phyloP scores from a whole-genome alignment of 371 early-diverging fungal species.

The Mucor plumbeus region DNA sequence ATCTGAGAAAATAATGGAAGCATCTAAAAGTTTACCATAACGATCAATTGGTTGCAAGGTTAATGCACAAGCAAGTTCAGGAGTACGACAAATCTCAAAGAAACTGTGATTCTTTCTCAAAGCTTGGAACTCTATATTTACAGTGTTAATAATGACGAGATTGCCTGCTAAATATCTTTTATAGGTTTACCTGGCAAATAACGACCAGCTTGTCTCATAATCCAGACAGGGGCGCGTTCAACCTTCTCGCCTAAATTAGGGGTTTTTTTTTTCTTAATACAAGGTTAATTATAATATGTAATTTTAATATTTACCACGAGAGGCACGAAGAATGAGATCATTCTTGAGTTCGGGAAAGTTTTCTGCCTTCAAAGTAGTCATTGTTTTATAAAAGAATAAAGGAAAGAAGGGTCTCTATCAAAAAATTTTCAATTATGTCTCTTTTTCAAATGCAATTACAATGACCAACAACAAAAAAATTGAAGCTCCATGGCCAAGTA shows the following conservation, averaged over 20 bases:
- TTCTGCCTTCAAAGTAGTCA: constrained; percentile 26
- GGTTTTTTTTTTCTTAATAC: background rate
- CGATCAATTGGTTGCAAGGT: constrained; percentile 97
- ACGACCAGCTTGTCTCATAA: constrained; percentile 98
- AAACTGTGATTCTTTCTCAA: constrained; percentile 88
- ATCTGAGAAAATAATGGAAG: constrained; percentile 97
- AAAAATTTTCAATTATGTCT: background rate
- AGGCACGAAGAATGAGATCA: constrained; percentile 88
- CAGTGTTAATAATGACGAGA: background rate
- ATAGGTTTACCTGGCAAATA: constrained; percentile 89
- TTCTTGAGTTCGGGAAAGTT: constrained; percentile 88
- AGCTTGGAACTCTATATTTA: constrained; percentile 80
- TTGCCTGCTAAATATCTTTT: background rate
- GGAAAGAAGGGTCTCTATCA: background rate
- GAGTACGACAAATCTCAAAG: constrained; percentile 93
- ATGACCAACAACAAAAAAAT: background rate
- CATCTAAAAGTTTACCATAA: constrained; percentile 89
- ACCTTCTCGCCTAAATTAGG: constrained; percentile 68
- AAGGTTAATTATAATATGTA: background rate
- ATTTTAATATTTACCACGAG: constrained; percentile 62
- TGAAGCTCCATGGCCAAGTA: background rate
- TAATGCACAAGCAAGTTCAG: constrained; percentile 91
- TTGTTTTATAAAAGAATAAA: background rate
- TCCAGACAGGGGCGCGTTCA: constrained; percentile 95
- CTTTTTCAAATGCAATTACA: background rate